Percentiles rank a stretch among this genome's conserved stretches.
phyloP scores from a whole-genome alignment of 2,329 filamentous ascomycete species.

The Aspergillus japonicus region DNA sequence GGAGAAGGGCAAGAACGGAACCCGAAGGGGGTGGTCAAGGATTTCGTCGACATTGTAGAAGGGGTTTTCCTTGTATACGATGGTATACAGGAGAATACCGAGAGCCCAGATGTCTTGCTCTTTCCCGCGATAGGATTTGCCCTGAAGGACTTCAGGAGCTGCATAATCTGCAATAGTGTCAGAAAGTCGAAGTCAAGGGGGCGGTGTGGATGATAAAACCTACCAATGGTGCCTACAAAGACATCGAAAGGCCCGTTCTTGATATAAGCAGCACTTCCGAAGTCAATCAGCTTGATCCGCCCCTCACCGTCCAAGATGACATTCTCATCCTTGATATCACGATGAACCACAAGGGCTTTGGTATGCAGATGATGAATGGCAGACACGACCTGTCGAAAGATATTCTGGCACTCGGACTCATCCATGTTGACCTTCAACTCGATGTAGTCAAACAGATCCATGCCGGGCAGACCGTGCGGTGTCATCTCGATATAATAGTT shows the following conservation, averaged over 20 bases:
- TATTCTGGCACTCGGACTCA: constrained; percentile 87
- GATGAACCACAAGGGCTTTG: constrained; percentile 87
- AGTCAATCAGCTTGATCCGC: constrained; percentile 95
- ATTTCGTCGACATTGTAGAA: constrained; percentile 99
- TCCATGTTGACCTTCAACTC: constrained; percentile 96
- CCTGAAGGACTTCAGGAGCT: constrained; percentile 93
- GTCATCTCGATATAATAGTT: constrained; percentile 99
- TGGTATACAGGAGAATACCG: constrained; percentile 94
- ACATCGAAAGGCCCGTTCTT: constrained; percentile 98
- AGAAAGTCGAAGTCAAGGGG: constrained; percentile 7
- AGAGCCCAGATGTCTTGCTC: constrained; percentile 98
- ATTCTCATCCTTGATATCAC: constrained; percentile 99
- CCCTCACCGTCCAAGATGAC: constrained; percentile 94
- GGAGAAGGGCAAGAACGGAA: constrained; percentile 66
- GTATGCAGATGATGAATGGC: constrained; percentile 90
- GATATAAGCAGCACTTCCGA: constrained; percentile 96
- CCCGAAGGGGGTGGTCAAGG: constrained; percentile 90
- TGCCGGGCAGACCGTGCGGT: constrained; percentile 89
- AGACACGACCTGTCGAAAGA: constrained; percentile 88
- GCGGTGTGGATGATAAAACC: constrained; percentile 32
- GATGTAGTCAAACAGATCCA: constrained; percentile 99
- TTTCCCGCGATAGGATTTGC: constrained; percentile 87
- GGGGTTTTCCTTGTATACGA: constrained; percentile 98
- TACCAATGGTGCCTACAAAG: constrained; percentile 97
- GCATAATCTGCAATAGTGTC: constrained; percentile 73